Conservation (phyloP, 768 basidiomycete genomes). For the Pulveroboletus ravenelii region DNA sequence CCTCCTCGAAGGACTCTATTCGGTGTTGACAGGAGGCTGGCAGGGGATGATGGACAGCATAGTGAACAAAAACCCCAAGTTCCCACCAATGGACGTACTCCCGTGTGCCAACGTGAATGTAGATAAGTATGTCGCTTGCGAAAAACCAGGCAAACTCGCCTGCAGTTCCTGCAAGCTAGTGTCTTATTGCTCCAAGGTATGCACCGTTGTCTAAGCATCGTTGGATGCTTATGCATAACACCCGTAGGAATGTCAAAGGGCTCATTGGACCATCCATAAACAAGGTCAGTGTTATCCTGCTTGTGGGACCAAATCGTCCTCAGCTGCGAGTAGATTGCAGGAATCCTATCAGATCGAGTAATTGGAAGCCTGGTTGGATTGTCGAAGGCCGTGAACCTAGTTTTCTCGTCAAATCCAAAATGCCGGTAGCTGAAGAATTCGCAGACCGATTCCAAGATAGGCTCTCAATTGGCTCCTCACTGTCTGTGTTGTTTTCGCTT, state of each 20-base stretch:
- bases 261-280: conserved; percentile 40
- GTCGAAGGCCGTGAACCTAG: conserved; percentile 17
- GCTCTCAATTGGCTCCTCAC: conserved; percentile 25
- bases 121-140: conserved; percentile 22
- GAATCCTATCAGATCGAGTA: conserved; percentile 15
- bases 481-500: conserved; percentile 8
- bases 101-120: conserved; percentile 36
- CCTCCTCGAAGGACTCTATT: conserved; percentile 4
- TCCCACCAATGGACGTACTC: conserved; percentile 24
- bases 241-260: conserved; percentile 37
- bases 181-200: conserved; percentile 40
- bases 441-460: conserved; percentile 18
- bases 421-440: conserved; percentile 10
- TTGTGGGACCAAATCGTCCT: background rate
- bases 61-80: conserved; percentile 12
- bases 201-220: background rate
- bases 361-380: conserved; percentile 23
- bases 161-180: conserved; percentile 36
- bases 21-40: conserved; percentile 11
- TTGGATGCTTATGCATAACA: background rate
- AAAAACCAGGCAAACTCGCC: conserved; percentile 27
- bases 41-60: conserved; percentile 9
- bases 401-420: conserved; percentile 10
- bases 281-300: conserved; percentile 19
- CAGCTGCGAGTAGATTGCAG: conserved; percentile 19